phyloP scores from a whole-genome alignment of 768 basidiomycete species.

The Cystobasidiopsis lactophilus region DNA sequence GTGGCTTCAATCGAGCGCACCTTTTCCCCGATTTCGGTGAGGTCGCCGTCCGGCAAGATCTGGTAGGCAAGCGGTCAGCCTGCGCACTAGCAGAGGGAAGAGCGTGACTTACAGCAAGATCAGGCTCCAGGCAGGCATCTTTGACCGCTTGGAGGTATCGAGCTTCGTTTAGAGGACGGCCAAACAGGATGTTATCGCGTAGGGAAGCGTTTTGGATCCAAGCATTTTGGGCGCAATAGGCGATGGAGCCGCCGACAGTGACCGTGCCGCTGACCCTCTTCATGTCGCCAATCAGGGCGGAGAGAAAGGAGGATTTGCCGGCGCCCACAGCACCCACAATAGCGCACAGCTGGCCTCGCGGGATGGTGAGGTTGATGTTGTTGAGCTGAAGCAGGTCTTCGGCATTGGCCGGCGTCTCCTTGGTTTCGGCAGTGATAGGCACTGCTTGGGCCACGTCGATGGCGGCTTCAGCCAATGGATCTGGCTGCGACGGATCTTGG shows the following conservation, averaged over 20 bases:
- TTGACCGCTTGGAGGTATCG: slow-evolving; percentile 59
- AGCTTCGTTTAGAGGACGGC: slow-evolving; percentile 54
- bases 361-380: slow-evolving; percentile 44
- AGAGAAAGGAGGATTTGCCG: slow-evolving; percentile 36
- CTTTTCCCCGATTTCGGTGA: slow-evolving; percentile 51
- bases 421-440: background rate
- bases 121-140: slow-evolving; percentile 56
- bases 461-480: slow-evolving; percentile 3
- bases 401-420: slow-evolving; percentile 16
- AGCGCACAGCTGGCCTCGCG: slow-evolving; percentile 55
- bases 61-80: no score
- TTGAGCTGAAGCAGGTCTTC: slow-evolving; percentile 42
- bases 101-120: no score
- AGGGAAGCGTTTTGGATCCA: slow-evolving; percentile 48
- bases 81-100: no score
- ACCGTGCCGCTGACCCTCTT: slow-evolving; percentile 42
- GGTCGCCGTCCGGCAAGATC: slow-evolving; percentile 50
- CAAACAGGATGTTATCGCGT: slow-evolving; percentile 74
- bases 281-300: slow-evolving; percentile 10
- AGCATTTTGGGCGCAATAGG: slow-evolving; percentile 65
- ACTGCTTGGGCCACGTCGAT: background rate
- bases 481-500: slow-evolving; percentile 7
- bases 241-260: slow-evolving; percentile 35
- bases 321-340: slow-evolving; percentile 74
- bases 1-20: no score